These are phyloP conservation scores for Xylaria curta DNA, from an alignment of 495 filamentous ascomycete species.

Conservation along the genomic window DNA sequence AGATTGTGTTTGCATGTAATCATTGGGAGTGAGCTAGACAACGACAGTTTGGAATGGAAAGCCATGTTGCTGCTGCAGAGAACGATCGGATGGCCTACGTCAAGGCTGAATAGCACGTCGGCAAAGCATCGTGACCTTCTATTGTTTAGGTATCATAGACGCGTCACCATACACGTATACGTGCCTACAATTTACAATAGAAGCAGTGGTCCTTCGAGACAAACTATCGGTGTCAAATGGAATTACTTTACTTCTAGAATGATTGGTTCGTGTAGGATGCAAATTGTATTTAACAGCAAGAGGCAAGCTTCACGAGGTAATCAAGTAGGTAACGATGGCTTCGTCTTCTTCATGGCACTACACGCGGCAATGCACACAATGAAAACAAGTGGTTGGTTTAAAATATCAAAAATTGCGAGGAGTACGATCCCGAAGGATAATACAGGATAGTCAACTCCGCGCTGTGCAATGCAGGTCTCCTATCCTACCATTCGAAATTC, in stretches of 20 bases:
- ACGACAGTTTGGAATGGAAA: background rate
- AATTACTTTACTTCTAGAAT: no score
- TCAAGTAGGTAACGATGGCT: background rate
- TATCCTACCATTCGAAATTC: slow-evolving; percentile 63
- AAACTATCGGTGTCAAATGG: no score
- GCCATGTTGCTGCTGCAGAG: background rate
- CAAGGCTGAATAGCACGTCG: no score
- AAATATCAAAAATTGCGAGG: slow-evolving; percentile 73
- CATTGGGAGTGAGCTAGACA: background rate
- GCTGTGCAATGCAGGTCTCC: slow-evolving; percentile 80
- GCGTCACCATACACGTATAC: background rate
- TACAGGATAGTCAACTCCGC: slow-evolving; percentile 70
- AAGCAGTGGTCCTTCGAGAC: background rate
- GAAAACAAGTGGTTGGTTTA: slow-evolving; percentile 44
- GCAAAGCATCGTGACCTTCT: background rate
- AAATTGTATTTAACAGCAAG: no score
- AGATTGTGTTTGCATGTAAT: background rate
- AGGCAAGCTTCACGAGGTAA: no score
- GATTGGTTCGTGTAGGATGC: no score
- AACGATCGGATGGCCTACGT: background rate
- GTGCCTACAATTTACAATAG: background rate
- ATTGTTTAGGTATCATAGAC: background rate
- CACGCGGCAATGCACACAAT: slow-evolving; percentile 31
- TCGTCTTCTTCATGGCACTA: slow-evolving; percentile 35
- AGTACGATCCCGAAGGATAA: slow-evolving; percentile 72